Base-by-base conservation (phyloP, 2,329 filamentous ascomycete genomes). In the Bipolaris gigantea region DNA sequence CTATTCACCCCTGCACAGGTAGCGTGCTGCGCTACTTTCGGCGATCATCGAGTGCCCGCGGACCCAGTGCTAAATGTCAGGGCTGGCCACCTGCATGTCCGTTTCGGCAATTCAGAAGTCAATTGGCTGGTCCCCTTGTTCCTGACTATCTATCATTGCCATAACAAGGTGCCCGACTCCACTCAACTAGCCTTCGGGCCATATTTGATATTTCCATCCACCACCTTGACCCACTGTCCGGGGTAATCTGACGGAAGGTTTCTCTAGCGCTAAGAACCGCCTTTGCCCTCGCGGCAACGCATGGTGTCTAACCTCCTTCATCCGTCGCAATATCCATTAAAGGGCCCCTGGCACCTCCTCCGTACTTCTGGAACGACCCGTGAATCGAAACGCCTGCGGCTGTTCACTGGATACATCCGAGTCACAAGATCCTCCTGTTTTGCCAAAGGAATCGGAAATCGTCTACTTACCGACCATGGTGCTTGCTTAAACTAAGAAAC, bases 51-150 rank as follows among this genome's bases (percentile, higher is more conserved):
- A 57, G 55, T 57, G 61, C 47, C 59, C 50, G 27, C 48, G 50
- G 36, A 57, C 23, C 38, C 50, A 33, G 33, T 53, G 27, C 42
- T 45, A 50, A 56, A 61, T 61, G 55, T 57, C 53, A 49, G 48
- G 35, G 47, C 53, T 55, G 34, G 50, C 48, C 53, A 51, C 53
- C 56, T 57, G 57, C 56, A 61, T 61, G 23, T 56, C 52, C 45
- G 48, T 57, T 55, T 60, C 53, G 41, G 47, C 54, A 48, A 47
- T 60, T 52, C 36, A 60, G 56, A 41, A 64, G 49, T 52, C 45
- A 30, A 23, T 44, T 50, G 35, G 64, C 42, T 53, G 54, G 61
- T 65, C 56, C 47, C 50, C 56, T 55, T 45, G 61, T 27, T 56
- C 58, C 48, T 53, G 48, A 52, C 42, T 39, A 23, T 45, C 33